phyloP scores from a whole-genome alignment of 2,329 filamentous ascomycete genomes.

The Malbranchea zuffiana region DNA sequence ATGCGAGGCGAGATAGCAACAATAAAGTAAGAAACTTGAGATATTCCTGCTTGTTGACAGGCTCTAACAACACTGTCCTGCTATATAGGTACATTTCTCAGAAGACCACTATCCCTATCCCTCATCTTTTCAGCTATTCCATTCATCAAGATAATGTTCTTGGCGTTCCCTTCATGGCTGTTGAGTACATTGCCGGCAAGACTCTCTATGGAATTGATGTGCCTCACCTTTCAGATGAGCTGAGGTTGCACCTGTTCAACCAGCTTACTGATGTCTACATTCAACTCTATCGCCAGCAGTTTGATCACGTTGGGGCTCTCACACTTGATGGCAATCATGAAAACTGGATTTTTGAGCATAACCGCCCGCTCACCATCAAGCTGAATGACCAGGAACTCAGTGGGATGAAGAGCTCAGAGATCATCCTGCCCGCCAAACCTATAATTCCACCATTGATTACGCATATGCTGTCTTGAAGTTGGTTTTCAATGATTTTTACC shows the following conservation, averaged over 20 bases:
- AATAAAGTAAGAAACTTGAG: conserved; percentile 6
- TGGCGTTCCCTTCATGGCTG: conserved; percentile 7
- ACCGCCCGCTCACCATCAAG: conserved; percentile 5
- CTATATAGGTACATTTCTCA: conserved; percentile 13
- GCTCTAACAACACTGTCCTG: conserved; percentile 3
- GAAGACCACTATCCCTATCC: conserved; percentile 16
- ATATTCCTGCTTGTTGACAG: conserved; percentile 1
- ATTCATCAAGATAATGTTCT: conserved; percentile 10
- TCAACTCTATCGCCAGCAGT: conserved; percentile 7
- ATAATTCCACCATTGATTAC: conserved; percentile 11
- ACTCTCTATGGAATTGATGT: conserved; percentile 1
- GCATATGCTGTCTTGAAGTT: conserved; percentile 6
- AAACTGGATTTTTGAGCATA: conserved; percentile 8
- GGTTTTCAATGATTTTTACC: conserved; percentile 13
- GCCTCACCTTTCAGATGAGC: neutral
- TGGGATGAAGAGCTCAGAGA: neutral
- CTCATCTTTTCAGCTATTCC: conserved; percentile 11
- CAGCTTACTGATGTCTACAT: conserved; percentile 7
- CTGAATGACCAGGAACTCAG: conserved; percentile 9
- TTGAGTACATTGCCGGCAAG: conserved; percentile 10
- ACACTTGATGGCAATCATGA: conserved; percentile 7
- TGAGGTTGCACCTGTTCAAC: neutral
- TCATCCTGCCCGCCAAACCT: conserved; percentile 6
- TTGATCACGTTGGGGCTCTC: conserved; percentile 8
- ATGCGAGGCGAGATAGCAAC: conserved; percentile 9